Evolutionary conservation across 805 yeast species (phyloP), one percentile per base, ranked within the genome.

Genomic region (Kazachstania taianensis): DNA sequence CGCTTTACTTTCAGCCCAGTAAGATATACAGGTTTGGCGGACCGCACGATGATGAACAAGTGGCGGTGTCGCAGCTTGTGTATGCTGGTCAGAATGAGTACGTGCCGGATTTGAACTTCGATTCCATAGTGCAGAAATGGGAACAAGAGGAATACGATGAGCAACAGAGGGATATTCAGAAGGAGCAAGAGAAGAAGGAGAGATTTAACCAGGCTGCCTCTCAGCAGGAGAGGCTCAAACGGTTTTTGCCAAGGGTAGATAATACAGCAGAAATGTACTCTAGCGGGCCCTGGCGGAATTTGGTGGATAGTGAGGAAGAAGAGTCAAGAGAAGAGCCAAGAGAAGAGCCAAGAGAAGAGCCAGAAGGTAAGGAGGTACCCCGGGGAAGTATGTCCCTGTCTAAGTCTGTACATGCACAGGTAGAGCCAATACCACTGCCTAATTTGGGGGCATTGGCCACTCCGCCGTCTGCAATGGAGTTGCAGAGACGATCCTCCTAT

Each of bases 71-170:
- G 8, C 8, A 22, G 8, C 12, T 22, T 8, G 25, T 22, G 25
- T 12, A 22, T 8, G 25, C 8, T 8, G 25, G 12, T 12, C 25
- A 22, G 12, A 41, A 81, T 52, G 92, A 82, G 49, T 81, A 81
- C 48, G 69, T 82, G 12, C 89, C 89, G 0, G 82, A 78, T 32
- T 62, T 81, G 20, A 77, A 77, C 46, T 78, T 76, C 42, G 61
- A 54, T n/a, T 48, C 66, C 28, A 66, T 70, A 18, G 55, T 73
- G 1, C 54, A 61, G 34, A 61, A 63, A 36, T 76, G 81, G 81
- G n/a, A n/a, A n/a, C n/a, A n/a, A n/a, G n/a, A n/a, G n/a, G n/a
- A n/a, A n/a, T n/a, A n/a, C n/a, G n/a, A n/a, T n/a, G n/a, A n/a
- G n/a, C n/a, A n/a, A n/a, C n/a, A n/a, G n/a, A n/a, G n/a, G n/a